These are phyloP conservation scores for Aspergillus sp. DNA, from an alignment of 2,329 filamentous ascomycete genomes.

Conservation along the genomic window DNA sequence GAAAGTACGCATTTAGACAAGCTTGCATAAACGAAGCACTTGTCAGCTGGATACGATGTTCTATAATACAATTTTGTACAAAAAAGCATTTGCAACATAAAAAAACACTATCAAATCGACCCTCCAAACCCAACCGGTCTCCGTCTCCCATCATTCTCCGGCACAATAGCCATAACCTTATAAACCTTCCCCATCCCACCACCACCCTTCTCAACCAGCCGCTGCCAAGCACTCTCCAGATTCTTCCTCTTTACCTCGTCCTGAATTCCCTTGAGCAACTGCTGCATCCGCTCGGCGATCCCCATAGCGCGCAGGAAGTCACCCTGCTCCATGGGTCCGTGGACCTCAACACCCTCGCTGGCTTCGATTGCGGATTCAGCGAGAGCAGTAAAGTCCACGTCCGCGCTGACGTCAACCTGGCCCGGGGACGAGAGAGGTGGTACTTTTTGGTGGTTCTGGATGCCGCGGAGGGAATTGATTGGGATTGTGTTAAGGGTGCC, in stretches of 20 bases:
- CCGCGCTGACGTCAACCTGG: constrained; percentile 78
- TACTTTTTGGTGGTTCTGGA: constrained; percentile 67
- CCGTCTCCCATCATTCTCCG: constrained; percentile 66
- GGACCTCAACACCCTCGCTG: constrained; percentile 76
- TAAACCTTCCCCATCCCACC: constrained; percentile 92
- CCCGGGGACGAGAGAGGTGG: constrained; percentile 76
- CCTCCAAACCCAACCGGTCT: constrained; percentile 90
- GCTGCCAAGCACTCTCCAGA: constrained; percentile 68
- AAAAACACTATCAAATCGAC: constrained; percentile 28
- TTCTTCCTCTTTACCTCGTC: constrained; percentile 51
- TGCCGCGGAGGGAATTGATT: constrained; percentile 82
- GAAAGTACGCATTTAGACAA: not conserved
- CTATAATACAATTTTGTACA: not conserved
- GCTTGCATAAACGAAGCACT: not conserved
- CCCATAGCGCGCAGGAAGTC: constrained; percentile 75
- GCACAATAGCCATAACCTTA: constrained; percentile 85
- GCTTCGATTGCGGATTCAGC: constrained; percentile 73
- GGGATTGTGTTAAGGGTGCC: constrained; percentile 73
- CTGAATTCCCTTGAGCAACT: constrained; percentile 50
- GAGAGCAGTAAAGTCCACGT: constrained; percentile 86
- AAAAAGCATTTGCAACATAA: not conserved
- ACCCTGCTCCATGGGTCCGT: constrained; percentile 83
- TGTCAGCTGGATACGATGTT: not conserved
- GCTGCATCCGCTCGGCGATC: constrained; percentile 67
- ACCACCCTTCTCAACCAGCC: constrained; percentile 74